phyloP scores from a whole-genome alignment of 345 rosid genomes.

The Microcos paniculata region DNA sequence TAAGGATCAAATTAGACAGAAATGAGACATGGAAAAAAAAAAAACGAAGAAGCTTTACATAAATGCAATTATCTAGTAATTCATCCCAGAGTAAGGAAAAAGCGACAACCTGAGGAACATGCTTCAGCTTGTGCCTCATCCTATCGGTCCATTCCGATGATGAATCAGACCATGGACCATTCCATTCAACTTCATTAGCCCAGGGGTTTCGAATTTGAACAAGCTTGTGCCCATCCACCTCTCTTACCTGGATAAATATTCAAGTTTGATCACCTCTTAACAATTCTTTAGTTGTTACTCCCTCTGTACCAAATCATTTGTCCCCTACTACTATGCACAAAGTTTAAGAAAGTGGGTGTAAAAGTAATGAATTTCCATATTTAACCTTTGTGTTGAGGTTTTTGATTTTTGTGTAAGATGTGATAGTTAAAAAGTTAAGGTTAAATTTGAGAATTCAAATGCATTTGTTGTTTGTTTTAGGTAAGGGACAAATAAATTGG shows the following conservation, averaged over 20 bases:
- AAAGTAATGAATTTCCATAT: too few relatives aligned
- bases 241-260: conserved; percentile 69
- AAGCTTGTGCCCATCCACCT: conserved; percentile 98
- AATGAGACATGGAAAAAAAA: not conserved
- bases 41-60: not conserved
- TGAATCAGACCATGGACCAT: conserved; percentile 98
- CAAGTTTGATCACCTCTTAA: not conserved
- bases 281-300: not conserved
- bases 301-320: too few relatives aligned
- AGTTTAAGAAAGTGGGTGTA: too few relatives aligned
- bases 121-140: conserved; percentile 95
- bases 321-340: too few relatives aligned
- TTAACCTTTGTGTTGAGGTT: too few relatives aligned
- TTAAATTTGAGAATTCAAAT: too few relatives aligned
- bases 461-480: too few relatives aligned
- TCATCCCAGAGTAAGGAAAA: not conserved
- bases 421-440: too few relatives aligned
- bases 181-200: conserved; percentile 99
- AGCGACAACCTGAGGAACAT: conserved; percentile 70
- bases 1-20: conserved; percentile 17
- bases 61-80: conserved; percentile 9
- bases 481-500: too few relatives aligned
- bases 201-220: conserved; percentile 98
- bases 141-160: conserved; percentile 97
- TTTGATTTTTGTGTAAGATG: too few relatives aligned